A percentile compares a stretch with the other conserved stretches of the same genome.
Conservation (phyloP, 441 rosid genomes). For the Gossypium armourianum region DNA sequence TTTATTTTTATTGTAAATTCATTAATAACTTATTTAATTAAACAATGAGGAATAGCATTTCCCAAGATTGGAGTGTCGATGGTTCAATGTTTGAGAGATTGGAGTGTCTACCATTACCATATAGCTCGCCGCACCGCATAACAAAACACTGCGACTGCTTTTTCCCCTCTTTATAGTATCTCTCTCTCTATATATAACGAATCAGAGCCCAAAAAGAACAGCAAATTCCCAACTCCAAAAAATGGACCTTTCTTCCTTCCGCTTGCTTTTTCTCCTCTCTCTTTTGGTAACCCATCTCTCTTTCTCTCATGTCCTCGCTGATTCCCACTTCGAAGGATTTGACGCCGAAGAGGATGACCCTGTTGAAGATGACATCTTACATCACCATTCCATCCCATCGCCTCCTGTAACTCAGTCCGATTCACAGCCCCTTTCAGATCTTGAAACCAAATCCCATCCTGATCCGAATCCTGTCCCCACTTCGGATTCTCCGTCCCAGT, state of each 20-base stretch:
- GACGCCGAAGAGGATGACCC: slow-evolving; percentile 59
- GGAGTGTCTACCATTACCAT: background rate
- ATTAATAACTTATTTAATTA: too few species aligned
- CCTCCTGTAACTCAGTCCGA: slow-evolving; percentile 50
- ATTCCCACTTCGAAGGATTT: slow-evolving; percentile 78
- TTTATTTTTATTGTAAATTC: too few species aligned
- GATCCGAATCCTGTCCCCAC: slow-evolving; percentile 17
- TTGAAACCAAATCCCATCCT: slow-evolving; percentile 13
- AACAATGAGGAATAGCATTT: too few species aligned
- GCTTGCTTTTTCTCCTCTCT: slow-evolving; percentile 22
- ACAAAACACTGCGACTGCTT: background rate
- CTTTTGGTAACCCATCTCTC: slow-evolving; percentile 20
- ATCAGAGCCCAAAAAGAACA: background rate
- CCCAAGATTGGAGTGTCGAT: background rate
- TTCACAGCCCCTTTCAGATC: slow-evolving; percentile 26
- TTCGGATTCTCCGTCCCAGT: slow-evolving; percentile 20
- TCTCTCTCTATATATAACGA: background rate
- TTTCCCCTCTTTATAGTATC: background rate
- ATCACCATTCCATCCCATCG: slow-evolving; percentile 41
- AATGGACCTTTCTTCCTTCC: slow-evolving; percentile 14
- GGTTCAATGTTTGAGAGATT: too few species aligned
- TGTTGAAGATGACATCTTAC: slow-evolving; percentile 32
- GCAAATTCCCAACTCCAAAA: background rate
- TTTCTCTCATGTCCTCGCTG: slow-evolving; percentile 23
- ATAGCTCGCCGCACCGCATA: background rate